Evolutionary conservation across 1,284 basidiomycete species (phyloP).

Genomic region (Pseudozyma sp.): DNA sequence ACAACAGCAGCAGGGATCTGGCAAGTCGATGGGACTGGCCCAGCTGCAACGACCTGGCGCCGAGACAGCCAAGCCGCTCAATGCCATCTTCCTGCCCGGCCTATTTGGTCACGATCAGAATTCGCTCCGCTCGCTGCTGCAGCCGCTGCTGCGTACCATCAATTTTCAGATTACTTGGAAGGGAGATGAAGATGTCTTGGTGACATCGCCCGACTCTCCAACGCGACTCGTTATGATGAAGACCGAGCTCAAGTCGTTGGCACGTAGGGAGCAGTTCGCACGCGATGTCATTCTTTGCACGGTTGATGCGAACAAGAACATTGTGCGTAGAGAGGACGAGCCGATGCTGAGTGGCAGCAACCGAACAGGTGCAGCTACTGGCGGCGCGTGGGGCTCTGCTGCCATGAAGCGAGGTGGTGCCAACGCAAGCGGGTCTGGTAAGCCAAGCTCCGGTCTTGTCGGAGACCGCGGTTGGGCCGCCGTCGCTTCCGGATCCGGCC

Average conservation of each 20-base stretch:
- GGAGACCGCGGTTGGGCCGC: slow-evolving; percentile 47
- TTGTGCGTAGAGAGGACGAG: slow-evolving; percentile 44
- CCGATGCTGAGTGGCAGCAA: slow-evolving; percentile 18
- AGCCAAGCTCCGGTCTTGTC: slow-evolving; percentile 16
- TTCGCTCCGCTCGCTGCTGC: slow-evolving; percentile 44
- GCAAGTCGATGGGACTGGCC: slow-evolving; percentile 44
- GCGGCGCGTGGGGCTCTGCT: slow-evolving; percentile 24
- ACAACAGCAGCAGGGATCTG: slow-evolving; percentile 3
- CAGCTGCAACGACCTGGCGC: slow-evolving; percentile 43
- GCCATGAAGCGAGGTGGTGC: slow-evolving; percentile 34
- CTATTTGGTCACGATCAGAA: slow-evolving; percentile 61
- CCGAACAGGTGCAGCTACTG: slow-evolving; percentile 11
- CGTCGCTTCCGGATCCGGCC: slow-evolving; percentile 43
- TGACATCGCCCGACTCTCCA: slow-evolving; percentile 51
- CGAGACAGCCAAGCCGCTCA: slow-evolving; percentile 50
- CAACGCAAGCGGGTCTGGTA: slow-evolving; percentile 11
- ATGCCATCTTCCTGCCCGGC: slow-evolving; percentile 53
- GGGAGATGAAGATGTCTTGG: slow-evolving; percentile 60
- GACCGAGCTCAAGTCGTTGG: slow-evolving; percentile 44
- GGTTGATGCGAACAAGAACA: slow-evolving; percentile 32
- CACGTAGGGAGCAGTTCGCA: slow-evolving; percentile 42
- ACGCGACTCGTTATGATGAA: slow-evolving; percentile 49
- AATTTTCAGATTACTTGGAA: slow-evolving; percentile 51
- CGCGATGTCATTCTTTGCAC: slow-evolving; percentile 45
- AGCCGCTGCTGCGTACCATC: slow-evolving; percentile 37